These are phyloP conservation scores for Botrytis porri DNA, from an alignment of 2,329 filamentous ascomycete genomes.

Conservation along the genomic window DNA sequence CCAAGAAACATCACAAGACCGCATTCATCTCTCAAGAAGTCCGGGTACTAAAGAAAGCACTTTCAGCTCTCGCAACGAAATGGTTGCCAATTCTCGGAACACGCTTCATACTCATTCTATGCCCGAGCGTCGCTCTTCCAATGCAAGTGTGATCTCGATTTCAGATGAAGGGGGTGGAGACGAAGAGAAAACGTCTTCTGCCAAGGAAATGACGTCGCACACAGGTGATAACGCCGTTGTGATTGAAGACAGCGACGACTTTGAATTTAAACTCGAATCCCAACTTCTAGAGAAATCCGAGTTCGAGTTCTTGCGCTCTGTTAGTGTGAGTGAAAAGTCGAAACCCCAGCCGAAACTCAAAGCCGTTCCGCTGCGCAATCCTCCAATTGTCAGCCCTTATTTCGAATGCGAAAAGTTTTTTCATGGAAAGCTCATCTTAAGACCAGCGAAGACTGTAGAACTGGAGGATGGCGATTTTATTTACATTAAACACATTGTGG, in stretches of 20 bases:
- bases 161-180: background rate
- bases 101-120: background rate
- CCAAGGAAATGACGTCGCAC: background rate
- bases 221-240: background rate
- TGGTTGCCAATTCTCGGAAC: background rate
- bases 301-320: slow-evolving; percentile 7
- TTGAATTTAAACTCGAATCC: slow-evolving; percentile 6
- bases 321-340: slow-evolving; percentile 20
- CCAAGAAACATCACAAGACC: background rate
- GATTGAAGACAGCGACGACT: slow-evolving; percentile 19
- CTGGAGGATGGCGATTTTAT: slow-evolving; percentile 40
- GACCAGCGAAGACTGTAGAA: slow-evolving; percentile 31
- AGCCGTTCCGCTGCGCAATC: slow-evolving; percentile 30
- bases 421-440: slow-evolving; percentile 38
- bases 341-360: background rate
- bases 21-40: no score
- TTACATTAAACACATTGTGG: slow-evolving; percentile 36
- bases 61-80: background rate
- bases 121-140: background rate
- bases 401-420: slow-evolving; percentile 42
- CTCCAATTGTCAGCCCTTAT: slow-evolving; percentile 28
- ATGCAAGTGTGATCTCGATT: background rate
- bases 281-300: slow-evolving; percentile 5
- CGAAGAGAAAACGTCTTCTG: background rate
- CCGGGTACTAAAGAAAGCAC: background rate